A percentile compares a stretch with the other conserved stretches of the same genome.
These are phyloP conservation scores for Diplodia scrobiculata DNA, from an alignment of 2,329 filamentous ascomycete species.

Conservation along the genomic window DNA sequence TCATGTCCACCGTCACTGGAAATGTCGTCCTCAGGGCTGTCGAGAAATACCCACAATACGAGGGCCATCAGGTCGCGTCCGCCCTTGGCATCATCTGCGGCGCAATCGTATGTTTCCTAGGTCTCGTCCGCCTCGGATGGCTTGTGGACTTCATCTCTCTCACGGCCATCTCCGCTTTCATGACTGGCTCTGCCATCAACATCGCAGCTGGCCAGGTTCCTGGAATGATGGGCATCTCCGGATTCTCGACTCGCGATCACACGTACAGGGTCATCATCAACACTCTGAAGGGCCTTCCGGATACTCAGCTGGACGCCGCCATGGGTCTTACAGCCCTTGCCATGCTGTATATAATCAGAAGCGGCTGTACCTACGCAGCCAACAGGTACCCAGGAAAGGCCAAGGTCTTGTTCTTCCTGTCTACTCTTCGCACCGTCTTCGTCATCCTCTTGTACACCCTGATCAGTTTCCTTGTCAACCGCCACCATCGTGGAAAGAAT, in stretches of 20 bases:
- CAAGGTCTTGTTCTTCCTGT: constrained; percentile 85
- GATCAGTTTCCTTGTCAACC: constrained; percentile 84
- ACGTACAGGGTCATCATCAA: constrained; percentile 87
- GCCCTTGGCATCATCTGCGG: constrained; percentile 78
- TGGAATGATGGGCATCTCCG: constrained; percentile 74
- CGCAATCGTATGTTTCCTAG: constrained; percentile 75
- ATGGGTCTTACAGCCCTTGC: constrained; percentile 80
- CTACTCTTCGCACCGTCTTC: constrained; percentile 85
- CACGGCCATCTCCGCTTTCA: constrained; percentile 89
- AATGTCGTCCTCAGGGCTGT: constrained; percentile 71
- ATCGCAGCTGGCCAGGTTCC: constrained; percentile 85
- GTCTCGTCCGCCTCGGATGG: constrained; percentile 78
- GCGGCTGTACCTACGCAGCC: constrained; percentile 63
- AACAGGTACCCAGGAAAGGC: constrained; percentile 68
- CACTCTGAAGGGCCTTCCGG: constrained; percentile 70
- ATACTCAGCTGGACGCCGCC: constrained; percentile 73
- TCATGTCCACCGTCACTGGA: constrained; percentile 89
- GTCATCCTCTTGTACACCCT: constrained; percentile 90
- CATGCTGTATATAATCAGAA: constrained; percentile 72
- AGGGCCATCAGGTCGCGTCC: constrained; percentile 71
- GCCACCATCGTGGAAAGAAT: constrained; percentile 52
- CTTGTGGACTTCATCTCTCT: constrained; percentile 93
- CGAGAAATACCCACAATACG: constrained; percentile 58
- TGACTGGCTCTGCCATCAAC: constrained; percentile 93
- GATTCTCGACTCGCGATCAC: constrained; percentile 72